A percentile compares a stretch with the other conserved stretches of the same genome.
These are phyloP conservation scores for Akebia trifoliata DNA, from an alignment of 164 flowering plant species.

Conservation along the genomic window DNA sequence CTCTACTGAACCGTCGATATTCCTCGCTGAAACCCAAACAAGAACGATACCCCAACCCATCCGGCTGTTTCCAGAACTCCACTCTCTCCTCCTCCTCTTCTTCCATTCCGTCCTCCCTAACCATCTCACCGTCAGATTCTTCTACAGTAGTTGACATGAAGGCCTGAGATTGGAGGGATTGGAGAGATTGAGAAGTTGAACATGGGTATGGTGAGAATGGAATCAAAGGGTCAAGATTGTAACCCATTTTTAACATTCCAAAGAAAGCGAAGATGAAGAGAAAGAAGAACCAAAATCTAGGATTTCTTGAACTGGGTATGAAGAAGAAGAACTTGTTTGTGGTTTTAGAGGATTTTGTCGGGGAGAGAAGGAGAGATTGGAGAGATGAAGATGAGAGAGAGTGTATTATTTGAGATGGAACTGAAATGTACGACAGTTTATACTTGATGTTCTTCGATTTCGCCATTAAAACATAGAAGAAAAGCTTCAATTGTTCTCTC, in stretches of 20 bases:
- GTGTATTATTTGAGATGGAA: constrained; percentile 43
- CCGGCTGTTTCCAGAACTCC: constrained; percentile 86
- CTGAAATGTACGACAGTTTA: constrained; percentile 45
- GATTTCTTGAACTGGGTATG: constrained; percentile 20
- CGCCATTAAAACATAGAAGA: constrained; percentile 35
- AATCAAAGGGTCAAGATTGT: constrained; percentile 33
- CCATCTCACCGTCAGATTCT: constrained; percentile 5
- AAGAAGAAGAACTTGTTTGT: constrained; percentile 8
- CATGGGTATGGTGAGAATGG: constrained; percentile 52
- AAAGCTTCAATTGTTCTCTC: neutral
- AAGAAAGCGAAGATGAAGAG: constrained; percentile 45
- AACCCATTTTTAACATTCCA: constrained; percentile 42
- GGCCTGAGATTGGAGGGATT: neutral
- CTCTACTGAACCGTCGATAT: constrained; percentile 38
- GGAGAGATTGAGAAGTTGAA: constrained; percentile 13
- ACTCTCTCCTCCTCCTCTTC: constrained; percentile 6
- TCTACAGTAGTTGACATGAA: constrained; percentile 3
- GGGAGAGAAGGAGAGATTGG: constrained; percentile 34
- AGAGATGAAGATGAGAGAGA: constrained; percentile 46
- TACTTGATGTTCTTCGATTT: constrained; percentile 24
- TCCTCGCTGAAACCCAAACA: constrained; percentile 61
- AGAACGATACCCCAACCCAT: constrained; percentile 73
- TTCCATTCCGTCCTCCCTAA: constrained; percentile 10
- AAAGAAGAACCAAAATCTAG: constrained; percentile 37
- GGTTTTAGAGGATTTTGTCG: constrained; percentile 30